phyloP scores from a whole-genome alignment of 345 rosid genomes.

The Eutrema yunnanense region DNA sequence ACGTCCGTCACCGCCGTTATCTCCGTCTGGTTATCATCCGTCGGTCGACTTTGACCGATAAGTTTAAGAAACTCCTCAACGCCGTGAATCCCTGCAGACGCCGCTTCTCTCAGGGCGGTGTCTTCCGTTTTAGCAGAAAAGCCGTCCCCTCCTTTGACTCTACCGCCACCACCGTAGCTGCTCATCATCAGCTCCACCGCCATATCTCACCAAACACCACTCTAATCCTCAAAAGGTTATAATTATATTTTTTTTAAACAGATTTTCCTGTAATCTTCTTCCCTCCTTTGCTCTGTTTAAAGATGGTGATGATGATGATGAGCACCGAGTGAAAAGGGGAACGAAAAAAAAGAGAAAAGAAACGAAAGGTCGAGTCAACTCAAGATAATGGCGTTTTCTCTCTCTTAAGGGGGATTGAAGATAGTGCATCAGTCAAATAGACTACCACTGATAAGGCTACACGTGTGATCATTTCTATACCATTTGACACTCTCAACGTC shows the following conservation, averaged over 20 bases:
- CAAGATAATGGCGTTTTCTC: slow-evolving; percentile 13
- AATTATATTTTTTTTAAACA: background rate
- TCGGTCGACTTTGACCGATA: slow-evolving; percentile 37
- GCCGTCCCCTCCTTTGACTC: background rate
- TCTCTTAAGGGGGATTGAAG: background rate
- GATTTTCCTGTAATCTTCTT: background rate
- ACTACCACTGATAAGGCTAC: background rate
- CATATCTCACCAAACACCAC: slow-evolving; percentile 1
- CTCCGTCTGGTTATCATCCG: slow-evolving; percentile 30
- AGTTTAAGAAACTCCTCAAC: slow-evolving; percentile 67
- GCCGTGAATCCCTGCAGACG: slow-evolving; percentile 71
- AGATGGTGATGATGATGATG: slow-evolving; percentile 9
- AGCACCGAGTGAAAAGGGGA: background rate
- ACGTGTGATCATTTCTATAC: background rate
- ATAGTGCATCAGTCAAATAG: slow-evolving; percentile 26
- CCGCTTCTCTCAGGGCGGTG: slow-evolving; percentile 58
- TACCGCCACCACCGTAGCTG: slow-evolving; percentile 2
- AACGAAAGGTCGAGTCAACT: slow-evolving; percentile 23
- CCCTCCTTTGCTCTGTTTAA: background rate
- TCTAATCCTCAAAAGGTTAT: background rate
- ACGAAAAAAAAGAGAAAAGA: background rate
- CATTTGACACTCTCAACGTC: slow-evolving; percentile 22
- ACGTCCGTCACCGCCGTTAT: slow-evolving; percentile 61
- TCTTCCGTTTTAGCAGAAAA: slow-evolving; percentile 40
- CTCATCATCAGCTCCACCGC: slow-evolving; percentile 20